phyloP scores from a whole-genome alignment of 192 early-diverging fungal species.

The Rhizophagus prolifer region DNA sequence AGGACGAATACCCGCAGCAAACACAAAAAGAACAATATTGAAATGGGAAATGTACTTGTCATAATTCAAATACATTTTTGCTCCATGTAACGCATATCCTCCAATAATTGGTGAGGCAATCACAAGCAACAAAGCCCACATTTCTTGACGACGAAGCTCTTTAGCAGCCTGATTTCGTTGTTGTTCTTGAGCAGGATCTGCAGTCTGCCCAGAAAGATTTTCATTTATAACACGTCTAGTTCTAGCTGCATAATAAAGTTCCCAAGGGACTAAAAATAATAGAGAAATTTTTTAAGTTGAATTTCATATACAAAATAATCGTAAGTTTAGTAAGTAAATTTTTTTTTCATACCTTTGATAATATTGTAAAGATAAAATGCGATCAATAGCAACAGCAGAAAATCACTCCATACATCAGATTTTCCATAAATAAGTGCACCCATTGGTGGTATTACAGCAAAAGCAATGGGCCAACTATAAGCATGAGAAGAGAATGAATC shows the following conservation, averaged over 20 bases:
- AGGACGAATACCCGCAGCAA: conserved; percentile 56
- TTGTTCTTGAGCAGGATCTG: conserved; percentile 38
- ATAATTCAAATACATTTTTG: conserved; percentile 51
- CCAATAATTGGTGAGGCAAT: conserved; percentile 53
- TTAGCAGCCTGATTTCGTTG: conserved; percentile 35
- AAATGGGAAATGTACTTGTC: conserved; percentile 56
- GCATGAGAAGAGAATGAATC: conserved; percentile 40
- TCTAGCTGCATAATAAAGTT: conserved; percentile 55
- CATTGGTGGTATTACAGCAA: conserved; percentile 55
- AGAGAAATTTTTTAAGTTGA: background rate
- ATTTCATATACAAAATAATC: background rate
- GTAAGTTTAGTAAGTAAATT: background rate
- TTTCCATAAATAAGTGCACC: conserved; percentile 59
- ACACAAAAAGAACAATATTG: conserved; percentile 57
- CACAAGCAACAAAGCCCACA: conserved; percentile 48
- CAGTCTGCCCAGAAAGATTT: conserved; percentile 26
- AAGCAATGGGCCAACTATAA: conserved; percentile 60
- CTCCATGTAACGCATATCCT: conserved; percentile 55
- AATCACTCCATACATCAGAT: conserved; percentile 60
- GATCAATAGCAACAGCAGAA: conserved; percentile 53
- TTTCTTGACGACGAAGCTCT: conserved; percentile 52
- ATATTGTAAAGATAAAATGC: conserved; percentile 60
- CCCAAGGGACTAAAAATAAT: conserved; percentile 53
- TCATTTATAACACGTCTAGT: conserved; percentile 44
- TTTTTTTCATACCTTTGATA: conserved; percentile 54